Conservation (phyloP, 148 eudicot genomes). For the Cornus controversa region DNA sequence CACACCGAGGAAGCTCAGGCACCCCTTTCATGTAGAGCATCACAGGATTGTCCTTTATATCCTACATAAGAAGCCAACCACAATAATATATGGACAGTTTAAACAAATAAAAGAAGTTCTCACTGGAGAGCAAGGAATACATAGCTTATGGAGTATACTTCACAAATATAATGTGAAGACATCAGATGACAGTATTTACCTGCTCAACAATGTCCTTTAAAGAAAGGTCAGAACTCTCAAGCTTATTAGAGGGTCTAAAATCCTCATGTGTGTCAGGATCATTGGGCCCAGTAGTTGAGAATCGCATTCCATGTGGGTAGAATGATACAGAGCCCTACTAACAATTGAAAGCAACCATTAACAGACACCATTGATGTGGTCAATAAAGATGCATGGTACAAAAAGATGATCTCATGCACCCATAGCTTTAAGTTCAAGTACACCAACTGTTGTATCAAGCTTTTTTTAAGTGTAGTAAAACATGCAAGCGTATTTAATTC, state of each 20-base stretch:
- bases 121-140: not conserved
- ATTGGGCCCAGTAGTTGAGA: slow-evolving; percentile 60
- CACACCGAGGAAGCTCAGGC: slow-evolving; percentile 86
- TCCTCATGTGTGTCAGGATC: slow-evolving; percentile 95
- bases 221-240: slow-evolving; percentile 52
- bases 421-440: not conserved
- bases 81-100: slow-evolving; percentile 10
- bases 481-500: not conserved
- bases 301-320: slow-evolving; percentile 44
- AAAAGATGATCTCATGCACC: not conserved
- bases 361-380: slow-evolving; percentile 2
- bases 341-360: slow-evolving; percentile 3
- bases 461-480: not conserved
- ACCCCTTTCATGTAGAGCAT: slow-evolving; percentile 96
- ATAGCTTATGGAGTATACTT: not conserved
- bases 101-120: not conserved
- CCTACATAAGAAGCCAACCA: slow-evolving; percentile 38
- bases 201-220: slow-evolving; percentile 76
- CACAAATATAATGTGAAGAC: not conserved
- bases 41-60: slow-evolving; percentile 84
- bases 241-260: slow-evolving; percentile 74
- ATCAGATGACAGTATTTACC: slow-evolving; percentile 32
- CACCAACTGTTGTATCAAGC: too few species aligned
- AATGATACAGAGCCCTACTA: slow-evolving; percentile 54
- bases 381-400: not conserved